Conservation (phyloP, 2,329 filamentous ascomycete genomes). For the Diplodia intermedia region DNA sequence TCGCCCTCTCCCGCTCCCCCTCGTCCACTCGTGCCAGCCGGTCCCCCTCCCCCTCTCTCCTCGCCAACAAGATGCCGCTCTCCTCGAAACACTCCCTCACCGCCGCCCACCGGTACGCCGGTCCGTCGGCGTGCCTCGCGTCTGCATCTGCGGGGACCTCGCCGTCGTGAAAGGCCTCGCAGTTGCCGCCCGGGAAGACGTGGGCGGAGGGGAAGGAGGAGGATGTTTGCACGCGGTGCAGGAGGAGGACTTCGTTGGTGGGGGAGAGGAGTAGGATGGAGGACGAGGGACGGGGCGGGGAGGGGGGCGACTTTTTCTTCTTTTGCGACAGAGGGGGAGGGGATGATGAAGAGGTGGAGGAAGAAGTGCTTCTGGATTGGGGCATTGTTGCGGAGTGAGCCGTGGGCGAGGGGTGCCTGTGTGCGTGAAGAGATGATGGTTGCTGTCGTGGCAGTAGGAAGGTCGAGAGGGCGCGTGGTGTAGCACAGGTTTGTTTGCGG, state of each 20-base stretch:
- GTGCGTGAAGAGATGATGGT: conserved; percentile 70
- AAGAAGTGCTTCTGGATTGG: conserved; percentile 1
- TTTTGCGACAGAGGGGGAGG: background rate
- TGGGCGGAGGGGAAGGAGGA: conserved; percentile 88
- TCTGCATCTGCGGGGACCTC: conserved; percentile 51
- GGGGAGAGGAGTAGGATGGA: conserved; percentile 88
- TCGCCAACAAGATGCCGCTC: conserved; percentile 83
- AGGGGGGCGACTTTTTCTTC: conserved; percentile 1
- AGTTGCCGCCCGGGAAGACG: conserved; percentile 91
- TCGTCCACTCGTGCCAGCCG: conserved; percentile 60
- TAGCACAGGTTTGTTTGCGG: background rate
- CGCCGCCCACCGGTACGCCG: conserved; percentile 79
- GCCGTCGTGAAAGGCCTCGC: conserved; percentile 80
- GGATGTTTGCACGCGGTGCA: conserved; percentile 84
- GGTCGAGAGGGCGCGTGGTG: background rate
- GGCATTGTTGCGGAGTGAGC: background rate
- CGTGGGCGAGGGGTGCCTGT: no score
- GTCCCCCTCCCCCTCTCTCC: conserved; percentile 40
- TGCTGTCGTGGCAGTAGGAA: background rate
- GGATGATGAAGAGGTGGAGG: background rate
- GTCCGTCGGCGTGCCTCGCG: conserved; percentile 70
- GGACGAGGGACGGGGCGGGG: conserved; percentile 28
- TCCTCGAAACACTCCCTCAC: conserved; percentile 95
- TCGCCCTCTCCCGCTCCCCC: conserved; percentile 67
- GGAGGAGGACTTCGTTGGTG: conserved; percentile 82